Conservation (phyloP, 768 basidiomycete genomes). For the Boletus rubescentipes region DNA sequence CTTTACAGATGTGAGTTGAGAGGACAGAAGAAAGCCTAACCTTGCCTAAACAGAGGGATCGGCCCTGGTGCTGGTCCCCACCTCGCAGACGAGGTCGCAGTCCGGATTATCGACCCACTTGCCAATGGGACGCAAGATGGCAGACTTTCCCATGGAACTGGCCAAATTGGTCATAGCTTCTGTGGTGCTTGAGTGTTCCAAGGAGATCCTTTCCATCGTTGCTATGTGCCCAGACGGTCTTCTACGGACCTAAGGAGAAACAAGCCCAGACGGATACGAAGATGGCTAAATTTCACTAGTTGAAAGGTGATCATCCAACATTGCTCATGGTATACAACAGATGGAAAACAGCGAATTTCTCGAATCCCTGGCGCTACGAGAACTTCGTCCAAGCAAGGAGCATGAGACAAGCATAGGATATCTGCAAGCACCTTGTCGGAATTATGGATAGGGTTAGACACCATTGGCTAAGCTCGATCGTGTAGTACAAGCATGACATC, state of each 20-base stretch:
- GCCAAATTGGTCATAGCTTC: conserved; percentile 99
- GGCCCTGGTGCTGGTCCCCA: conserved; percentile 44
- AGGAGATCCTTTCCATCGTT: conserved; percentile 95
- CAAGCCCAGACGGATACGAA: conserved; percentile 99
- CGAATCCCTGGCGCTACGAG: conserved; percentile 99
- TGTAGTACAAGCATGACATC: conserved; percentile 94
- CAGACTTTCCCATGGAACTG: conserved; percentile 98
- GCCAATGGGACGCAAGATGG: conserved; percentile 99
- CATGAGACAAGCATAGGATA: conserved; percentile 96
- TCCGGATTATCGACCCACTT: conserved; percentile 89
- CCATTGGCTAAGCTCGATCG: neutral
- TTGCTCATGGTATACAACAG: conserved; percentile 95
- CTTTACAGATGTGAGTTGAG: no score
- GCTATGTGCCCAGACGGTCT: conserved; percentile 98
- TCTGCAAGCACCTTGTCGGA: conserved; percentile 93
- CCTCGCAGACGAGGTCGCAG: conserved; percentile 56
- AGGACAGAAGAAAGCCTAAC: conserved; percentile 44
- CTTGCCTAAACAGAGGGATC: conserved; percentile 60
- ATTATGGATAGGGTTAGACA: conserved; percentile 97
- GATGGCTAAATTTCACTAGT: conserved; percentile 99
- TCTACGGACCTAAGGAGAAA: conserved; percentile 98
- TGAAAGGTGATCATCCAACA: conserved; percentile 95
- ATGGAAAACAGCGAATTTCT: conserved; percentile 95
- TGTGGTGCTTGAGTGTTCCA: conserved; percentile 95
- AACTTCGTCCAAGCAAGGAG: conserved; percentile 98